phyloP scores from a whole-genome alignment of 2,329 filamentous ascomycete genomes.

The Teratosphaeria nubilosa region DNA sequence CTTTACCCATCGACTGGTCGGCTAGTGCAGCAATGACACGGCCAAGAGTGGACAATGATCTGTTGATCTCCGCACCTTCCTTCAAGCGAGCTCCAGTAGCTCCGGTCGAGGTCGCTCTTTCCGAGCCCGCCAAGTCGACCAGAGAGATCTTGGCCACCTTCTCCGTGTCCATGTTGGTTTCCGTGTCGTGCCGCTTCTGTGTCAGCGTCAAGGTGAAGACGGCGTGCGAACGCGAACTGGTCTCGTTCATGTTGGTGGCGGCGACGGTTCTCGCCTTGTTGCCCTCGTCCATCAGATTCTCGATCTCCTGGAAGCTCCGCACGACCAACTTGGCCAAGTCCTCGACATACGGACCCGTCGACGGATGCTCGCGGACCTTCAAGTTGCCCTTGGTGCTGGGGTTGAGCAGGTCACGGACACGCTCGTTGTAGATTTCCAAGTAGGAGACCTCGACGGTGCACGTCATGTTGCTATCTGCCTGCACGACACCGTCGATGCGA shows the following conservation, averaged over 20 bases:
- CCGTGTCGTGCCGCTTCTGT: constrained; percentile 80
- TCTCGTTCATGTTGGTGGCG: constrained; percentile 99
- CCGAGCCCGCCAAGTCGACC: constrained; percentile 94
- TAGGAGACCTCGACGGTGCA: constrained; percentile 98
- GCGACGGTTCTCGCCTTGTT: constrained; percentile 98
- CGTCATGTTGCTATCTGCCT: constrained; percentile 63
- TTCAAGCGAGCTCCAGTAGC: constrained; percentile 91
- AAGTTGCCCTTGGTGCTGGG: constrained; percentile 92
- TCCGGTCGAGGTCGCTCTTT: constrained; percentile 92
- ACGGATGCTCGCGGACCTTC: constrained; percentile 94
- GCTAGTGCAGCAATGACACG: constrained; percentile 95
- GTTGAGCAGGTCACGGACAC: constrained; percentile 89
- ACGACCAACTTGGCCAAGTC: constrained; percentile 94
- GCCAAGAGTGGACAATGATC: constrained; percentile 88
- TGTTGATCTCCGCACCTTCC: constrained; percentile 97
- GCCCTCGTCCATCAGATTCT: constrained; percentile 96
- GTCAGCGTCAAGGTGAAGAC: constrained; percentile 95
- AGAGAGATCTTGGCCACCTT: constrained; percentile 97
- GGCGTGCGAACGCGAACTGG: constrained; percentile 92
- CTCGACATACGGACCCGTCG: constrained; percentile 94
- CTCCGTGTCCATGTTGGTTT: constrained; percentile 95
- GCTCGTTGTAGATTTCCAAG: constrained; percentile 97
- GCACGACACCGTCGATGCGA: constrained; percentile 60
- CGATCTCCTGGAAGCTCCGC: constrained; percentile 86
- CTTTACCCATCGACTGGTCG: constrained; percentile 75